These are phyloP conservation scores for Dillenia suffruticosa DNA, from an alignment of 164 flowering plant species.

Conservation along the genomic window DNA sequence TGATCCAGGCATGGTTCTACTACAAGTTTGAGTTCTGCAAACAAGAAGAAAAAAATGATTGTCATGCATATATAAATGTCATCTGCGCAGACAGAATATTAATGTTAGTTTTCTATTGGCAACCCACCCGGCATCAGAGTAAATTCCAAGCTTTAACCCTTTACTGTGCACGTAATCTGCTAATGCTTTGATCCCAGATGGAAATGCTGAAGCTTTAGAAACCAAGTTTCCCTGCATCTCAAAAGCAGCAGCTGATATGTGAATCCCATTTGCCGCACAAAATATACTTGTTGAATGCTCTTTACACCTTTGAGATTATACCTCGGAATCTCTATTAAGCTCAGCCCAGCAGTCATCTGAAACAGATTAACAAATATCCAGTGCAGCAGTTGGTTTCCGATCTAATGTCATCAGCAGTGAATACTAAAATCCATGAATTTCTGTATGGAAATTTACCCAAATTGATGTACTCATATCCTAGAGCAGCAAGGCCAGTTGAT, in stretches of 20 bases:
- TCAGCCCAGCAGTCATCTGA: conserved; percentile 82
- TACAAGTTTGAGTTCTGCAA: conserved; percentile 47
- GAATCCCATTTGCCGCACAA: too few relatives aligned
- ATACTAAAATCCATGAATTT: background rate
- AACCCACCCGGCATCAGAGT: conserved; percentile 68
- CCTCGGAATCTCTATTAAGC: conserved; percentile 32
- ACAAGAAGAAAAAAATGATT: background rate
- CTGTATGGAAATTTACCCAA: conserved; percentile 31
- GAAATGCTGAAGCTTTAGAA: conserved; percentile 45
- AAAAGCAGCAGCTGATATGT: too few relatives aligned
- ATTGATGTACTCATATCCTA: conserved; percentile 51
- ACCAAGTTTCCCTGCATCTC: conserved; percentile 46
- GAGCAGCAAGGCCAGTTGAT: conserved; percentile 48
- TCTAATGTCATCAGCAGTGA: background rate
- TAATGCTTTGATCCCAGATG: conserved; percentile 62
- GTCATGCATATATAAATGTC: background rate
- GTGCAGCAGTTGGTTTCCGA: background rate
- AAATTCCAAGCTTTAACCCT: conserved; percentile 70
- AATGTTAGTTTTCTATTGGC: background rate
- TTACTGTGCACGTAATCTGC: conserved; percentile 67
- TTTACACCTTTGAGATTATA: background rate
- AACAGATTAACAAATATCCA: background rate
- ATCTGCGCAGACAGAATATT: background rate
- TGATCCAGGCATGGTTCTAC: conserved; percentile 63
- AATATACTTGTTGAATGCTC: too few relatives aligned